These are phyloP conservation scores for Leccinellum rugosiceps DNA, from an alignment of 768 basidiomycete genomes.

Conservation along the genomic window DNA sequence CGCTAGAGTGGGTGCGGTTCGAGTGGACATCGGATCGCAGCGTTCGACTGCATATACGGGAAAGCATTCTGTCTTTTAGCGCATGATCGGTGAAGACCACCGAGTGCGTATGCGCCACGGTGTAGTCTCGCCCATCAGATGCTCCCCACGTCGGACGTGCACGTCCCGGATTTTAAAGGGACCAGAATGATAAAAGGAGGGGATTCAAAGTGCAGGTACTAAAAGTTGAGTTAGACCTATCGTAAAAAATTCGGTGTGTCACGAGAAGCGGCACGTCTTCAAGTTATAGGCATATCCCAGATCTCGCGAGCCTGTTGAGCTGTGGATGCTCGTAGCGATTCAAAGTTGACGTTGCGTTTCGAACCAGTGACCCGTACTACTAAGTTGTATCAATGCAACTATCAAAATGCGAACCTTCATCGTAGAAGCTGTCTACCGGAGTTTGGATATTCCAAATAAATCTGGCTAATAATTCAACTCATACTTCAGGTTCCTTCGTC, in stretches of 20 bases:
- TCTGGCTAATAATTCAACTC: too few species aligned
- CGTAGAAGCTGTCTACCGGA: too few species aligned
- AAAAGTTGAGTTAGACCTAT: neutral
- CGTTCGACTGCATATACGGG: conserved; percentile 78
- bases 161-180: neutral
- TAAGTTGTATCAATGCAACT: too few species aligned
- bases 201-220: neutral
- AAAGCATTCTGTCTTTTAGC: conserved; percentile 82
- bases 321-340: too few species aligned
- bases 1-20: conserved; percentile 69
- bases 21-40: conserved; percentile 85
- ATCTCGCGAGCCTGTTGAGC: too few species aligned
- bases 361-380: too few species aligned
- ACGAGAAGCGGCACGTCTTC: neutral
- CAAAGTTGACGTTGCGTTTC: too few species aligned
- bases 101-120: neutral
- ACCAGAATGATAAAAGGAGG: neutral
- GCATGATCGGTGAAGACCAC: conserved; percentile 43
- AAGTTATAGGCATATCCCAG: too few species aligned
- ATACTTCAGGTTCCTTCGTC: too few species aligned
- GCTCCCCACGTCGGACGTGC: neutral
- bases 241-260: neutral
- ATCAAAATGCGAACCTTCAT: too few species aligned
- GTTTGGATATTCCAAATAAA: too few species aligned
- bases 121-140: neutral